A percentile compares a stretch with the other conserved stretches of the same genome.
phyloP scores from a whole-genome alignment of 2,329 filamentous ascomycete genomes.

The Mycogone perniciosa region DNA sequence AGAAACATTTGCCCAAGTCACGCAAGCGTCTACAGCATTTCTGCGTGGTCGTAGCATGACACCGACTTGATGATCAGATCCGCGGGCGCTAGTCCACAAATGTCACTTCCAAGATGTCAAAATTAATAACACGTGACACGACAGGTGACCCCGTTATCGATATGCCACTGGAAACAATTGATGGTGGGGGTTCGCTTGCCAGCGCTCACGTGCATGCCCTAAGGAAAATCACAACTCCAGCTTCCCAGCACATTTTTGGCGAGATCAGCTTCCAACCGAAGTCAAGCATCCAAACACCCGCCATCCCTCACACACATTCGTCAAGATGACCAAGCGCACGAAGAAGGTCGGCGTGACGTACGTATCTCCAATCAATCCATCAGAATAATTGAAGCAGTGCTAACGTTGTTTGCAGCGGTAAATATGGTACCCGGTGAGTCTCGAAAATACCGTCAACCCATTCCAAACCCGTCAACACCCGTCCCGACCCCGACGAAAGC shows the following conservation, averaged over 20 bases:
- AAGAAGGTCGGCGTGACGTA: slow-evolving; percentile 94
- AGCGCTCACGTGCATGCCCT: slow-evolving; percentile 36
- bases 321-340: slow-evolving; percentile 90
- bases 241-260: slow-evolving; percentile 28
- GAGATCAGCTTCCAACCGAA: slow-evolving; percentile 23
- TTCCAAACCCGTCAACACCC: slow-evolving; percentile 2
- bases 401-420: slow-evolving; percentile 46
- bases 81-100: too few species aligned
- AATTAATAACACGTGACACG: not conserved
- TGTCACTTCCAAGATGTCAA: too few species aligned
- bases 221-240: slow-evolving; percentile 36
- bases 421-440: slow-evolving; percentile 92
- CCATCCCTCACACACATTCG: slow-evolving; percentile 34
- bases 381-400: slow-evolving; percentile 15
- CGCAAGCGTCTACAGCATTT: too few species aligned
- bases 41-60: too few species aligned
- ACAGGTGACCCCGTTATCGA: not conserved
- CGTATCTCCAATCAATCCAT: slow-evolving; percentile 20
- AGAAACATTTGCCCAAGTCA: too few species aligned
- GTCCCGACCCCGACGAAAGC: slow-evolving; percentile 8
- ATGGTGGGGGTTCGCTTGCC: slow-evolving; percentile 18
- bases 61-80: too few species aligned
- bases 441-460: slow-evolving; percentile 4
- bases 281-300: slow-evolving; percentile 26
- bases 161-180: not conserved